Evolutionary conservation across 176 grass and related monocot species (phyloP), one percentile per base, ranked within the genome.

Genomic region (Luzula sylvatica): DNA sequence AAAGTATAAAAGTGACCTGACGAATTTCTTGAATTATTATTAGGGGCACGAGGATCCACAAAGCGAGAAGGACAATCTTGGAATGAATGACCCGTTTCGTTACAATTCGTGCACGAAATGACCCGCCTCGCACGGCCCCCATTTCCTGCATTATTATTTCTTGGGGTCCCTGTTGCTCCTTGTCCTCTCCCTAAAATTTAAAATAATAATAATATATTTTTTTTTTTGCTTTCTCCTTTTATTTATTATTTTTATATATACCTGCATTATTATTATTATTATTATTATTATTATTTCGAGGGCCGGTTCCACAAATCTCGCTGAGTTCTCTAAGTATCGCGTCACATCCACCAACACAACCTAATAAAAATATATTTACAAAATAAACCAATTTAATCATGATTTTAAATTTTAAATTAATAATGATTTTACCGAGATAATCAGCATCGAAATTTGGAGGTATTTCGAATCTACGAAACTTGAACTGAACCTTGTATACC

Each of bases 291-390:
- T 68, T 72, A 68, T 40, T 81, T 46, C 60, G 76, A 64, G 71
- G 53, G 51, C 77, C 77, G 38, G 76, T 86, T 61, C 90, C 76
- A 72, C 81, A 79, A 61, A 86, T 65, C 64, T 82, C 83, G 30
- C 52, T 79, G 70, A 96, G 74, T 53, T 89, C 90, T 82, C 67
- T 86, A 20, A 96, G 74, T 71, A 78, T 58, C 56, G 72, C 61
- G 38, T 89, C 90, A n/a, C 90, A 96, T 20, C 90, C 84, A 59
- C 90, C 90, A 79, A 88, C 39, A 62, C 90, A 96, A 68, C 90
- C 90, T 96, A 74, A 59, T n/a, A 20, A 45, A 53, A 19, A 20
- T 15, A 7, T 30, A 32, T 52, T 17, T 50, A 52, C 46, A 32
- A 11, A 38, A 19, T 35, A 9, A 35, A 4, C 30, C 5, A 35